A percentile compares a stretch with the other conserved stretches of the same genome.
phyloP scores from a whole-genome alignment of 257 asterid genomes.

The Fraxinus pennsylvanica region DNA sequence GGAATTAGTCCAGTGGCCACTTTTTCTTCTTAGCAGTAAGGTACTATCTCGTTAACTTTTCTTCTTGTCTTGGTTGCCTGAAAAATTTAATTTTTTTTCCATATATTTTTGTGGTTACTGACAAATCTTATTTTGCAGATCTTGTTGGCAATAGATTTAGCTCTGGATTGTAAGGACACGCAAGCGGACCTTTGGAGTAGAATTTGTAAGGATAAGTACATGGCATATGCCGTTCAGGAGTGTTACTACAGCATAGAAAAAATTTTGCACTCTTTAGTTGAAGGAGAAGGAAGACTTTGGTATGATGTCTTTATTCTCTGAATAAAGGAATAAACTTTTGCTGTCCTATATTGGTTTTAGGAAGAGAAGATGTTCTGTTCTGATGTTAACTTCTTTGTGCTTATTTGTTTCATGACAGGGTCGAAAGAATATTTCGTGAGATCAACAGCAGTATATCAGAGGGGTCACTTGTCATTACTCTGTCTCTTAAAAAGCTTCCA shows the following conservation, averaged over 20 bases:
- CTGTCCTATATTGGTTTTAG: background rate
- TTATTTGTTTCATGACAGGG: conserved; percentile 54
- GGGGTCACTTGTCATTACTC: conserved; percentile 77
- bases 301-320: conserved; percentile 28
- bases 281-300: conserved; percentile 98
- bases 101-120: conserved; percentile 19
- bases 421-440: conserved; percentile 91
- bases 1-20: conserved; percentile 95
- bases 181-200: conserved; percentile 91
- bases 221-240: conserved; percentile 98
- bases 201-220: conserved; percentile 88
- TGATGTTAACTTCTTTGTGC: conserved; percentile 16
- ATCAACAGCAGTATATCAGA: conserved; percentile 78
- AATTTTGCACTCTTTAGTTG: conserved; percentile 82
- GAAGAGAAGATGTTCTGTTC: conserved; percentile 16
- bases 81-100: conserved; percentile 3
- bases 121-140: conserved; percentile 51
- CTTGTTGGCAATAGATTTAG: conserved; percentile 89
- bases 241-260: conserved; percentile 88
- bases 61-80: conserved; percentile 21
- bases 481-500: conserved; percentile 75
- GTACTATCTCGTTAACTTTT: conserved; percentile 39
- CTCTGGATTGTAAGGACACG: conserved; percentile 94
- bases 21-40: conserved; percentile 96
- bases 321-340: conserved; percentile 6